Evolutionary conservation across 352 stramenopile species (phyloP).

Genomic region (Phytophthora megakarya): DNA sequence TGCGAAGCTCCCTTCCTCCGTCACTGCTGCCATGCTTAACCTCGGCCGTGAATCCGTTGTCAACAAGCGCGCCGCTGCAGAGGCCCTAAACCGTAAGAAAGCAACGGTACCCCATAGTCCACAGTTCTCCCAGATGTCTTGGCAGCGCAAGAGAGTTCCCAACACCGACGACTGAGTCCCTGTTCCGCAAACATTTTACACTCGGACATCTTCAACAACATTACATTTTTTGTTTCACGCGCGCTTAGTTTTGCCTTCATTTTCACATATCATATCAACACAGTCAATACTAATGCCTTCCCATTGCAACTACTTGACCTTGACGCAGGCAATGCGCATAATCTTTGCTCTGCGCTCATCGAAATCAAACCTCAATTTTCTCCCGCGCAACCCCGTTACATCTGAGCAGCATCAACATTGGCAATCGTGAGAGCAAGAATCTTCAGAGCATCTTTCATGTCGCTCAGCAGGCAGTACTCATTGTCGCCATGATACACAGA

Average conservation of each 20-base stretch:
- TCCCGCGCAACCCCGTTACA: constrained; percentile 1
- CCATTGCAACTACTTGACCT: constrained; percentile 18
- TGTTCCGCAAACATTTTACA: constrained; percentile 7
- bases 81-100: constrained; percentile 45
- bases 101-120: constrained; percentile 69
- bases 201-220: constrained; percentile 18
- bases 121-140: constrained; percentile 85
- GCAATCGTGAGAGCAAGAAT: constrained; percentile 86
- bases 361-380: background rate
- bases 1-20: constrained; percentile 73
- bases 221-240: constrained; percentile 21
- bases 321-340: background rate
- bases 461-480: constrained; percentile 88
- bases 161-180: constrained; percentile 41
- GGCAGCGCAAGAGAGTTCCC: constrained; percentile 65
- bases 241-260: constrained; percentile 25
- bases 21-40: constrained; percentile 72
- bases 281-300: constrained; percentile 21
- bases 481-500: constrained; percentile 93
- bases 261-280: constrained; percentile 23
- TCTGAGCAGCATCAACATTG: constrained; percentile 57
- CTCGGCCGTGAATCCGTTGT: constrained; percentile 37
- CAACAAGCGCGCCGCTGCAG: constrained; percentile 35
- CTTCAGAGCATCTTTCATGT: constrained; percentile 88
- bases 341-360: background rate